Evolutionary conservation across 805 yeast genomes (phyloP).

Genomic region (Kregervanrija fluxuum): DNA sequence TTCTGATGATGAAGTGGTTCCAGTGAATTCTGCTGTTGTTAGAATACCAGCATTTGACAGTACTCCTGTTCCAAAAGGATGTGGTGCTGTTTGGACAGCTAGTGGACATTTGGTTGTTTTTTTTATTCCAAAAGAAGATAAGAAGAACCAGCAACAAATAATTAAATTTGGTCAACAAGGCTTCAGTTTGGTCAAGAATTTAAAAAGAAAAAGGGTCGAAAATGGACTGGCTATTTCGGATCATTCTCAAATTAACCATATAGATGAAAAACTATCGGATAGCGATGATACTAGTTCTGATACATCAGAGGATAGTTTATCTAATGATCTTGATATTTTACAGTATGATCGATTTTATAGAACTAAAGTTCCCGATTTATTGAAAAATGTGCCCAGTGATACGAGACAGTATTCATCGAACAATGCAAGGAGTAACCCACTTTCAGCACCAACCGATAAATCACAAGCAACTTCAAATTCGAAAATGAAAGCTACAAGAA

Average conservation of each 20-base stretch:
- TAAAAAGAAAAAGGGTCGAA: conserved; percentile 21
- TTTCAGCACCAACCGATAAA: conserved; percentile 33
- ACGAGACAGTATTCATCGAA: conserved; percentile 12
- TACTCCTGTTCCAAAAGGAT: conserved; percentile 87
- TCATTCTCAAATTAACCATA: neutral
- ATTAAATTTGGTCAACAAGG: conserved; percentile 51
- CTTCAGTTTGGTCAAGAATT: conserved; percentile 32
- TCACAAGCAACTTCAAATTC: conserved; percentile 23
- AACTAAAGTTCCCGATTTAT: conserved; percentile 45
- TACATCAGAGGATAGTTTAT: conserved; percentile 50
- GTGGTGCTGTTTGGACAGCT: conserved; percentile 86
- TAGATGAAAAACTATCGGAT: conserved; percentile 7
- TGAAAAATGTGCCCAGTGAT: conserved; percentile 31
- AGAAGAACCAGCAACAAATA: conserved; percentile 31
- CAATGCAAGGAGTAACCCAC: conserved; percentile 23
- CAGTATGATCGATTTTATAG: conserved; percentile 48
- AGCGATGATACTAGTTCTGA: conserved; percentile 21
- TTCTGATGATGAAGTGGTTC: conserved; percentile 20
- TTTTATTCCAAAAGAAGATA: conserved; percentile 52
- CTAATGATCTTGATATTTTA: conserved; percentile 62
- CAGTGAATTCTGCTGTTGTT: conserved; percentile 1
- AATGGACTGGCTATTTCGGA: conserved; percentile 15
- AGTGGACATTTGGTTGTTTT: conserved; percentile 78
- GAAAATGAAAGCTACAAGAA: conserved; percentile 28
- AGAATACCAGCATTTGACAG: conserved; percentile 48